phyloP scores from a whole-genome alignment of 169 alveolate species.

The Babesia caballi region DNA sequence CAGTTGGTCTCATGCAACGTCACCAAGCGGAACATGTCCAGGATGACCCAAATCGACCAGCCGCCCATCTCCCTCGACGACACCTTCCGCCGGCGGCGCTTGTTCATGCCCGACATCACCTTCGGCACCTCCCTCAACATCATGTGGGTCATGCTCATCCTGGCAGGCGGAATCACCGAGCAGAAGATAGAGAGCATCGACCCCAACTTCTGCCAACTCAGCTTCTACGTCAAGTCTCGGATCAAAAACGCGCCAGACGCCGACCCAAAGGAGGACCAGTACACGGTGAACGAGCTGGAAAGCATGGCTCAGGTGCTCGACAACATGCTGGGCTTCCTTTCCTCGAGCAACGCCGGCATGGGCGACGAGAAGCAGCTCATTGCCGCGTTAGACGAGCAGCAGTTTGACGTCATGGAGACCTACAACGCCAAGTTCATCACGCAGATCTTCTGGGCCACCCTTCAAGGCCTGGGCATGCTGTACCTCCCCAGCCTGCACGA shows the following conservation, averaged over 20 bases:
- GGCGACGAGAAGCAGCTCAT: slow-evolving; percentile 55
- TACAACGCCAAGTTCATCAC: slow-evolving; percentile 78
- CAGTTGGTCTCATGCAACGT: slow-evolving; percentile 22
- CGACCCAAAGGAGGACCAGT: slow-evolving; percentile 1
- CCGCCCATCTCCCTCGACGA: slow-evolving; percentile 44
- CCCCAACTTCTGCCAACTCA: slow-evolving; percentile 50
- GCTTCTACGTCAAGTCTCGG: slow-evolving; percentile 48
- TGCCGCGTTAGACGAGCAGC: slow-evolving; percentile 44
- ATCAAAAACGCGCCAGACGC: not conserved
- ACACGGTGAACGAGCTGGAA: slow-evolving; percentile 24
- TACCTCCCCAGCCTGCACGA: slow-evolving; percentile 75
- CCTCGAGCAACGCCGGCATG: slow-evolving; percentile 43
- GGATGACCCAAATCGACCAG: slow-evolving; percentile 45
- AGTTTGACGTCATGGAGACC: slow-evolving; percentile 25
- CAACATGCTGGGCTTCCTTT: slow-evolving; percentile 32
- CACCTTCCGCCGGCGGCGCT: slow-evolving; percentile 12
- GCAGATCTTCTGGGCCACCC: slow-evolving; percentile 82
- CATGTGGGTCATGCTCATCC: slow-evolving; percentile 68
- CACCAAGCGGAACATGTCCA: slow-evolving; percentile 16
- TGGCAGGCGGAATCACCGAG: slow-evolving; percentile 67
- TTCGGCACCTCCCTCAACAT: slow-evolving; percentile 70
- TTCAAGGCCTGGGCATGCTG: slow-evolving; percentile 75
- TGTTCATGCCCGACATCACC: slow-evolving; percentile 66
- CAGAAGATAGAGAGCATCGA: slow-evolving; percentile 62
- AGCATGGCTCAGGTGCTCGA: slow-evolving; percentile 25